These are phyloP conservation scores for Ophiocordyceps robertsii DNA, from an alignment of 2,329 filamentous ascomycete genomes.

Conservation along the genomic window DNA sequence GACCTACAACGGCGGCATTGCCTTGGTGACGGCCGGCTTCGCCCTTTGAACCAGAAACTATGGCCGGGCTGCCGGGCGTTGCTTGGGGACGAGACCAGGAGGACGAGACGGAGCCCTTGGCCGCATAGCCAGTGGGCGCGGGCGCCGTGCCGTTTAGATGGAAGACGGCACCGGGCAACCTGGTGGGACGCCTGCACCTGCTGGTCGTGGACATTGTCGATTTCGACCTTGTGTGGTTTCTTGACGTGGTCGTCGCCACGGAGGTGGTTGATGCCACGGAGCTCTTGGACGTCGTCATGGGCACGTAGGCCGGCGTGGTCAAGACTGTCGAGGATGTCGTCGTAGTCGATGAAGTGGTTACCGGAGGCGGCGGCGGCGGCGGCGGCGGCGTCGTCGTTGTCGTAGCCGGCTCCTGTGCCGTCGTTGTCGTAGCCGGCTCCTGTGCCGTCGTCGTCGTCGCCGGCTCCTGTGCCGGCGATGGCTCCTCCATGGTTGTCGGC, in stretches of 20 bases:
- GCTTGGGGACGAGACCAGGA: slow-evolving; percentile 9
- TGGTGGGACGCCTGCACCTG: slow-evolving; percentile 9
- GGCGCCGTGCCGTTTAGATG: slow-evolving; percentile 32
- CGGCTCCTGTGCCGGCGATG: not conserved
- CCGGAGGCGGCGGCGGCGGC: not conserved
- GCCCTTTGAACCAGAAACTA: slow-evolving; percentile 20
- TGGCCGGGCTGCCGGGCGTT: slow-evolving; percentile 14
- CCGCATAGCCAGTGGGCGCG: slow-evolving; percentile 7
- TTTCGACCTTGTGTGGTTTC: not conserved
- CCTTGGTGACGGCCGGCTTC: slow-evolving; percentile 34
- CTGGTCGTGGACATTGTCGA: not conserved
- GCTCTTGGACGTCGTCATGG: not conserved
- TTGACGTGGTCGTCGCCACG: not conserved
- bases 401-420: not conserved
- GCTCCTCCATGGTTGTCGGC: not conserved
- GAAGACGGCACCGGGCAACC: slow-evolving; percentile 33
- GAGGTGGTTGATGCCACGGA: not conserved
- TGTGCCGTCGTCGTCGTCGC: not conserved
- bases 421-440: not conserved
- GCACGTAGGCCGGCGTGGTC: not conserved
- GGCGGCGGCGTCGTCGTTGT: not conserved
- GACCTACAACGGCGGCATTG: slow-evolving; percentile 36
- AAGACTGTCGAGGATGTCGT: not conserved
- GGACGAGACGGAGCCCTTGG: not conserved
- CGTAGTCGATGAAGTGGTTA: not conserved